phyloP scores from a whole-genome alignment of 352 stramenopile genomes.

The Pythium apleroticum region DNA sequence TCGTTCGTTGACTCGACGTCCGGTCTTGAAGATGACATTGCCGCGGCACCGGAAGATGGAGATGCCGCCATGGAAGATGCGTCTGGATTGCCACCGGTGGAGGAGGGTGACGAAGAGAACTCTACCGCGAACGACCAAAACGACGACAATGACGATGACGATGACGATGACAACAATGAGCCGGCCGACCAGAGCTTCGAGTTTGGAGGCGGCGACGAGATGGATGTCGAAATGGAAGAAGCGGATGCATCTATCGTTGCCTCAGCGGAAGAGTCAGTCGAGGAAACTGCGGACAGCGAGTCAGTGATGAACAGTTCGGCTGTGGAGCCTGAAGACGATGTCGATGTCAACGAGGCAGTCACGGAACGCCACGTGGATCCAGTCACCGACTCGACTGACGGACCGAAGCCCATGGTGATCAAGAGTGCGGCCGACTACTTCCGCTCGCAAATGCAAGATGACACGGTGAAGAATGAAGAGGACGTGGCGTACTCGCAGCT shows the following conservation, averaged over 20 bases:
- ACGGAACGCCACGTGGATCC: conserved; percentile 25
- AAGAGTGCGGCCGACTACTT: conserved; percentile 63
- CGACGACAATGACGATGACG: conserved; percentile 49
- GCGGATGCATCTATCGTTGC: conserved; percentile 19
- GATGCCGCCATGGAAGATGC: conserved; percentile 18
- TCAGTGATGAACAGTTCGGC: not conserved
- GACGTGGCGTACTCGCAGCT: conserved; percentile 58
- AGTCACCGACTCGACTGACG: conserved; percentile 12
- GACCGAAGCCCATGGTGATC: conserved; percentile 13
- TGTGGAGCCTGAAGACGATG: conserved; percentile 9
- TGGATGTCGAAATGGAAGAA: conserved; percentile 39
- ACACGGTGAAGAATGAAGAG: conserved; percentile 50
- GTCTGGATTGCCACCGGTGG: not conserved
- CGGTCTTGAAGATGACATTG: conserved; percentile 10
- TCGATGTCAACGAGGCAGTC: conserved; percentile 15
- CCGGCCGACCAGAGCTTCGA: conserved; percentile 32
- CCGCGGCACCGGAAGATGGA: conserved; percentile 1
- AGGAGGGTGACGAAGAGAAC: conserved; percentile 19
- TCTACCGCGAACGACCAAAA: conserved; percentile 39
- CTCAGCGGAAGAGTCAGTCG: conserved; percentile 28
- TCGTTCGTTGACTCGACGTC: conserved; percentile 7
- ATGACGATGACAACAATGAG: conserved; percentile 33
- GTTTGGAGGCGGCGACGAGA: conserved; percentile 39
- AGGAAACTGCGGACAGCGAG: conserved; percentile 6
- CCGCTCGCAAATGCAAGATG: conserved; percentile 41